Evolutionary conservation across 2,329 filamentous ascomycete genomes (phyloP), one percentile per base, ranked within the genome.

Genomic region (Aspergillus viridinutans): DNA sequence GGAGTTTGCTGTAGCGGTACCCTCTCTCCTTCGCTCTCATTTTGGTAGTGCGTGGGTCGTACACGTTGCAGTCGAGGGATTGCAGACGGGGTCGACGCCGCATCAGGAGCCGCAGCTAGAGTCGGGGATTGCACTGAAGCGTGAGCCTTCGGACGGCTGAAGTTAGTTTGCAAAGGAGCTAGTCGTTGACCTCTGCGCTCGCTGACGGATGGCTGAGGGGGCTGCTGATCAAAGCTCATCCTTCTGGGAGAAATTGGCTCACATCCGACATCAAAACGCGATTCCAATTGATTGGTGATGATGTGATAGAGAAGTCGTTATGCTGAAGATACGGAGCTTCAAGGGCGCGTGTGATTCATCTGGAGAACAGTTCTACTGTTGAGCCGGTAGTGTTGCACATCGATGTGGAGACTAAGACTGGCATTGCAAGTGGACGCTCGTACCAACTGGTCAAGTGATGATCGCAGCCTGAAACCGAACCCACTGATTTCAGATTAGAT

Each of bases 161-260:
- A 69, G 53, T 74, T 72, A 51, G 74, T 76, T 52, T 74, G 71
- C 40, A 76, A 62, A 14, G 73, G 72, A 3, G 69, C 61, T 10
- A 76, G 62, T 49, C 53, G 70, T 53, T 70, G 71, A 29, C 73
- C 73, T 64, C 73, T 67, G 52, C 74, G 72, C 60, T 73, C 68
- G 50, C 71, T 70, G 54, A 74, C 67, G 32, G 72, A 69, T 32
- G 67, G 62, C 17, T 58, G 62, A 54, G 59, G 50, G 14, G 56
- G 45, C 40, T 61, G 59, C 52, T 60, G 62, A 23, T 63, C 58
- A 50, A 57, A 25, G 55, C 56, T 60, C 61, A 63, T 65, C 53
- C 55, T 59, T 54, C 40, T 32, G 43, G 20, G 35, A 20, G 53
- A 21, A 25, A 25, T 47, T 25, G 49, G 43, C 43, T 26, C 12